A percentile compares a stretch with the other conserved stretches of the same genome.
phyloP scores from a whole-genome alignment of 129 eudicot genomes.

The Lactuca saligna region DNA sequence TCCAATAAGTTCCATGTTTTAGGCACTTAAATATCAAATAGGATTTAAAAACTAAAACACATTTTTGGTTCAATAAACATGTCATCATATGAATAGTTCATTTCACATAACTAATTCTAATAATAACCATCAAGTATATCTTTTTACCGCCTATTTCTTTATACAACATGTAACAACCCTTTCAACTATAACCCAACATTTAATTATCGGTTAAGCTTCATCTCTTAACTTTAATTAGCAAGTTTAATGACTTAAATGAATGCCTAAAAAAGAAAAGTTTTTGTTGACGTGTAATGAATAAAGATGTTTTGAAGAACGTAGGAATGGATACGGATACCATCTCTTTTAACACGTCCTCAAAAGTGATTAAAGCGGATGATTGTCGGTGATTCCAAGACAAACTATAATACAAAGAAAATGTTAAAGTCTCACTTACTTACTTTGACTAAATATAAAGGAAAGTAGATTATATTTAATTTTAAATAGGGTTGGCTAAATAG shows the following conservation, averaged over 20 bases:
- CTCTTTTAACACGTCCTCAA: constrained; percentile 22
- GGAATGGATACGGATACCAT: neutral
- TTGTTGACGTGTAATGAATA: constrained; percentile 22
- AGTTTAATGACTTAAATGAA: no score
- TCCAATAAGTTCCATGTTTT: neutral
- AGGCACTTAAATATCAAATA: neutral
- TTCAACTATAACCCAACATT: neutral
- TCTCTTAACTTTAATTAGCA: neutral
- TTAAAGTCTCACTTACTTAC: constrained; percentile 1
- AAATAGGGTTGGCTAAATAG: no score
- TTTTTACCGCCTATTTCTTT: no score
- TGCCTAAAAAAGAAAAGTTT: neutral
- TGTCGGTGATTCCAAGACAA: constrained; percentile 23
- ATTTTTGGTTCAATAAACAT: neutral
- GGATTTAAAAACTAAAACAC: neutral
- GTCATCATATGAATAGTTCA: neutral
- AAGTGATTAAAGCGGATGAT: constrained; percentile 28
- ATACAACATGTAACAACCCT: no score
- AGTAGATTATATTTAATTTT: neutral
- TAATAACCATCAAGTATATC: no score
- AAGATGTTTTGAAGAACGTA: constrained; percentile 14
- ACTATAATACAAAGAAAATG: constrained; percentile 1
- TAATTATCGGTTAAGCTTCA: neutral
- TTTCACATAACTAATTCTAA: neutral
- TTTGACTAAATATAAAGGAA: constrained; percentile 15